Conservation (phyloP, 345 rosid genomes). For the Turritis glabra region DNA sequence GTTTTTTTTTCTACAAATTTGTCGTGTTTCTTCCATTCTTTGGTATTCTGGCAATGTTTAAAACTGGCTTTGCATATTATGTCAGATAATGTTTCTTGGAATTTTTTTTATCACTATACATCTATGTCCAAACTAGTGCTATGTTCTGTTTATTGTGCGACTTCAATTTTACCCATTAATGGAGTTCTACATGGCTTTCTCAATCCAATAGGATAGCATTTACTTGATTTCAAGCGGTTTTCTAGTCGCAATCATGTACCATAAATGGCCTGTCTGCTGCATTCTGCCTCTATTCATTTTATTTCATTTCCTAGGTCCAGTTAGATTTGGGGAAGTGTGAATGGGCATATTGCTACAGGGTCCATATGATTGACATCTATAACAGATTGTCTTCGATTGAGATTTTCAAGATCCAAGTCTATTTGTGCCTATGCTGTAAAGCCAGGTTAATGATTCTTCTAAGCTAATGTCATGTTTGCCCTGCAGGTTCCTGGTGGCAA, state of each 20-base stretch:
- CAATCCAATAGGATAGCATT: neutral
- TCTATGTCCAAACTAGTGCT: neutral
- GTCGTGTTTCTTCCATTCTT: neutral
- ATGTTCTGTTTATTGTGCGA: neutral
- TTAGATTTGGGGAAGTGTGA: neutral
- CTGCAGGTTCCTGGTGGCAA: constrained; percentile 93
- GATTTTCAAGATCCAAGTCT: neutral
- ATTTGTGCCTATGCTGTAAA: neutral
- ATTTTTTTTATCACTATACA: neutral
- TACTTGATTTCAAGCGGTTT: neutral
- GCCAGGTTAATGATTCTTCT: neutral
- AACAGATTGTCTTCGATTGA: neutral
- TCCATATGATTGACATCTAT: neutral
- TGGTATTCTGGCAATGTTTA: neutral
- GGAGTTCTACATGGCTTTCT: neutral
- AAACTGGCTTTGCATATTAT: neutral
- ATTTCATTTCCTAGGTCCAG: constrained; percentile 3
- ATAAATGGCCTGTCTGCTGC: constrained; percentile 5
- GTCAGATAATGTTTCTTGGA: neutral
- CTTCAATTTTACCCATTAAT: neutral
- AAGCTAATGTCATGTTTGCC: constrained; percentile 28
- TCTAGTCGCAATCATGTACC: neutral
- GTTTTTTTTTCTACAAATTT: neutral
- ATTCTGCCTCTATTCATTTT: neutral
- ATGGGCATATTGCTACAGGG: constrained; percentile 4